Conservation (phyloP, 495 filamentous ascomycete species). For the Hypoxylon subgilvum region DNA sequence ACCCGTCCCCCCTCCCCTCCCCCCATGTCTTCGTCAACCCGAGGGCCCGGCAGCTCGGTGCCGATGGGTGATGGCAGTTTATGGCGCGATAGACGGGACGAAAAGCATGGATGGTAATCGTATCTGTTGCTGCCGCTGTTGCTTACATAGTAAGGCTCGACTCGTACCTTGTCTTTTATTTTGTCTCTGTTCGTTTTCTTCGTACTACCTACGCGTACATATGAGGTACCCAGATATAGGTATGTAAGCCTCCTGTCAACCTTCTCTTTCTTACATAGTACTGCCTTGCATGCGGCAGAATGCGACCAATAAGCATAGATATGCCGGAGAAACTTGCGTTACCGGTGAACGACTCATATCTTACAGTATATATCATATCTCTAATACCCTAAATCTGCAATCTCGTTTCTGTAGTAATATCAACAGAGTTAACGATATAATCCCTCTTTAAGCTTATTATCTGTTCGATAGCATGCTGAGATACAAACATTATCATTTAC, state of each 20-base stretch:
- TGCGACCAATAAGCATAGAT: not conserved
- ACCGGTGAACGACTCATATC: too few relatives aligned
- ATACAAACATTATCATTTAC: conserved; percentile 13
- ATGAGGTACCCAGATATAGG: too few relatives aligned
- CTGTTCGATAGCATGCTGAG: too few relatives aligned
- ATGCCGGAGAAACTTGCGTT: not conserved
- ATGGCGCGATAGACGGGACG: conserved; percentile 35
- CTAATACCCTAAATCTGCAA: too few relatives aligned
- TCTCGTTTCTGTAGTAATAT: not conserved
- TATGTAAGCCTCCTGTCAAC: conserved; percentile 7
- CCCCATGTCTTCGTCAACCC: not conserved
- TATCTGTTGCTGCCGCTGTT: not conserved
- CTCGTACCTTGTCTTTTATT: not conserved
- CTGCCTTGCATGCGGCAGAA: not conserved
- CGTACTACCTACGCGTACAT: too few relatives aligned
- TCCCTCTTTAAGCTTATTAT: too few relatives aligned
- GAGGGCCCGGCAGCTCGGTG: conserved; percentile 32
- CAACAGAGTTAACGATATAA: too few relatives aligned
- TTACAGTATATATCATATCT: too few relatives aligned
- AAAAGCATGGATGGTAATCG: not conserved
- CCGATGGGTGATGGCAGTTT: conserved; percentile 37
- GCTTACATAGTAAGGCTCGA: too few relatives aligned
- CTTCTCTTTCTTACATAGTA: not conserved
- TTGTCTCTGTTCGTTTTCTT: not conserved
- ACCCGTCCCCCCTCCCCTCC: conserved; percentile 5